Percentiles rank a stretch among this genome's conserved stretches.
phyloP scores from a whole-genome alignment of 169 alveolate species.

The Plasmodium adleri region DNA sequence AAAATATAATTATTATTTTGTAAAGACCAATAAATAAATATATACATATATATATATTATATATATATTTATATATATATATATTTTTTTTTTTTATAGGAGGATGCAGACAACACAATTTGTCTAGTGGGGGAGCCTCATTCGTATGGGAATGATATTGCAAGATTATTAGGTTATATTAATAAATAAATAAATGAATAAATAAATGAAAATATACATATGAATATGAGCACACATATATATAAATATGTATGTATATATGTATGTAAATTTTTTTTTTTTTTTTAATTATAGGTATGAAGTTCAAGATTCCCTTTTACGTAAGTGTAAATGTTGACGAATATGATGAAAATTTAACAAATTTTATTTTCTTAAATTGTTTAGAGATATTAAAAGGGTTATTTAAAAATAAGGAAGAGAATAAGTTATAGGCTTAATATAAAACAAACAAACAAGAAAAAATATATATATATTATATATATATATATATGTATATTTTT shows the following conservation, averaged over 20 bases:
- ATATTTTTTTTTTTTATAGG: conserved; percentile 13
- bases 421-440: neutral
- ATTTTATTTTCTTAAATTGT: conserved; percentile 54
- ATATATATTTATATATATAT: neutral
- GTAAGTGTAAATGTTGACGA: conserved; percentile 72
- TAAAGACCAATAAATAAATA: neutral
- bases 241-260: neutral
- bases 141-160: conserved; percentile 68
- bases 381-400: conserved; percentile 35
- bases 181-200: neutral
- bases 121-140: conserved; percentile 63
- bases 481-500: too few relatives aligned
- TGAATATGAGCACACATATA: neutral
- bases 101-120: conserved; percentile 61
- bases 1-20: too few relatives aligned
- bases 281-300: conserved; percentile 22
- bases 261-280: neutral
- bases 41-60: neutral
- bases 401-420: neutral
- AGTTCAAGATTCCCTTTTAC: conserved; percentile 65
- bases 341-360: conserved; percentile 51
- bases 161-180: conserved; percentile 34
- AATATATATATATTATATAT: too few relatives aligned
- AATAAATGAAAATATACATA: neutral
- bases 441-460: neutral